These are phyloP conservation scores for Cyberlindnera subsufficiens DNA, from an alignment of 805 yeast species.

Conservation along the genomic window DNA sequence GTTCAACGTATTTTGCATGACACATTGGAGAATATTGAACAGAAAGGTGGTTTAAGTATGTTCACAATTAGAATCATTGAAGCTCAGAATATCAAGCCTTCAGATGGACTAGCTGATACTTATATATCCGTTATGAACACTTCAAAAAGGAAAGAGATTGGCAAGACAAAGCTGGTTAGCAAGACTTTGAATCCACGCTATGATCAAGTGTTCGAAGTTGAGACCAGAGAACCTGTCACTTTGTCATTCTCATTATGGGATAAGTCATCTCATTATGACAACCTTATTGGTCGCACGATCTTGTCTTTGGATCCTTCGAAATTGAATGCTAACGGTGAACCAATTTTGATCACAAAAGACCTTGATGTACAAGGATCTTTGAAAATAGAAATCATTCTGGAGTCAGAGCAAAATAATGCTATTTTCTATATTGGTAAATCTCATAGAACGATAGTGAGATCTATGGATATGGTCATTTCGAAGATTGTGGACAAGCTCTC, in stretches of 20 bases:
- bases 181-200: slow-evolving; percentile 68
- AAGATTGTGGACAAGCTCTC: slow-evolving; percentile 71
- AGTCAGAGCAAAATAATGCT: slow-evolving; percentile 75
- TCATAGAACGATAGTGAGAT: slow-evolving; percentile 55
- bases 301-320: slow-evolving; percentile 56
- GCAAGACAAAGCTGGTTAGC: slow-evolving; percentile 60
- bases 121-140: slow-evolving; percentile 62
- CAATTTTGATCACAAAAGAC: slow-evolving; percentile 53
- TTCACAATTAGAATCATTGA: slow-evolving; percentile 58
- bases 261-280: slow-evolving; percentile 46
- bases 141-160: slow-evolving; percentile 46
- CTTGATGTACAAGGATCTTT: slow-evolving; percentile 63
- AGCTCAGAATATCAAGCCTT: slow-evolving; percentile 54
- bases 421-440: slow-evolving; percentile 76
- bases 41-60: slow-evolving; percentile 37
- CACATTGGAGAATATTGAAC: slow-evolving; percentile 2
- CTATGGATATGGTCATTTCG: slow-evolving; percentile 61
- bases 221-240: slow-evolving; percentile 33
- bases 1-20: slow-evolving; percentile 29
- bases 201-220: slow-evolving; percentile 79
- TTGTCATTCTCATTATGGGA: slow-evolving; percentile 66
- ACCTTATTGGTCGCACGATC: slow-evolving; percentile 59
- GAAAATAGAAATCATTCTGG: slow-evolving; percentile 63
- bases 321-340: slow-evolving; percentile 62
- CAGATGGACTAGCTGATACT: slow-evolving; percentile 45